Base-by-base conservation (phyloP, 805 yeast species). In the Pichia eremophila region DNA sequence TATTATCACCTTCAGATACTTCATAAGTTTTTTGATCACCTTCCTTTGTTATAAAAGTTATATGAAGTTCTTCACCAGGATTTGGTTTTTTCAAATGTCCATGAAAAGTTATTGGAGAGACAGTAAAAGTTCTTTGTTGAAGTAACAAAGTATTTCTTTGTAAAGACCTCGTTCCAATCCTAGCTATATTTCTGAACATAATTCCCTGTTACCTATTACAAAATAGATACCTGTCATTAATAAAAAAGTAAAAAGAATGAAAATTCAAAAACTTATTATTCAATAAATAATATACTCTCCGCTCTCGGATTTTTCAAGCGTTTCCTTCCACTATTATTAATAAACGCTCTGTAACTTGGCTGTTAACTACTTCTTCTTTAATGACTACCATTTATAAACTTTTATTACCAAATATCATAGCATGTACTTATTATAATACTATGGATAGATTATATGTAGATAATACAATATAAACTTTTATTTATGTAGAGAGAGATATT, bases 1-100 rank as follows among this genome's bases (percentile, higher is more conserved):
- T 61, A 36, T 89, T 80, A 61, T 93, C 99, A 14, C 98, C 98
- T 56, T 84, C 96, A 2, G 91, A 83, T 2, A 84, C 98, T 60
- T 89, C 96, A 57, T 77, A 78, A 1, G 85, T 78, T 54, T 79
- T 71, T 62, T 89, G 96, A 40, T 75, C 72, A 5, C 98, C 98
- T 52, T 91, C 96, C 60, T 90, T 89, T 35, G 95, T 81, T 47
- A 93, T 86, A 65, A 88, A 93, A 0, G 97, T 90, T 44, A 91
- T 74, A 52, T 82, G 81, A 34, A 85, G 58, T 62, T 91, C 99
- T 69, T 93, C 95, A 37, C 99, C 99, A 2, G 93, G 86, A 40
- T 84, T 83, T 37, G 98, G 98, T 57, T 79, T 84, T 61, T 85
- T 88, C 48, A 91, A 66, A 62, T 91, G 97, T 19, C 96, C 97